Percentiles rank a stretch among this genome's conserved stretches.
Evolutionary conservation across 768 basidiomycete species (phyloP).

Genomic region (Boletus fagicola): DNA sequence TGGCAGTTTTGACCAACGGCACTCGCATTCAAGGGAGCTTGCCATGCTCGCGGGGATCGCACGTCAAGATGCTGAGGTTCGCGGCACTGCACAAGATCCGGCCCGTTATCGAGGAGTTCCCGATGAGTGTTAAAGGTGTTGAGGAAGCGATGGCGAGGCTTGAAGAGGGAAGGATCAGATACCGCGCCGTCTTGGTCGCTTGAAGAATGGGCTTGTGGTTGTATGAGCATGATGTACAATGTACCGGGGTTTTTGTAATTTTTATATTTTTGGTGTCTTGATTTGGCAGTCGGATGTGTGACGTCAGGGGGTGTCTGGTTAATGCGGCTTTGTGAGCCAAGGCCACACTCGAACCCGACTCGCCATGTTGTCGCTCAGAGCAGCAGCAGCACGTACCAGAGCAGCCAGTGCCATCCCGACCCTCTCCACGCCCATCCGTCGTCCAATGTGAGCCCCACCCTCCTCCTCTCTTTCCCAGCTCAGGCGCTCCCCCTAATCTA

Average conservation of each 20-base stretch:
- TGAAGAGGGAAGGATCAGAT: slow-evolving; percentile 28
- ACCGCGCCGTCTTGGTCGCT: slow-evolving; percentile 31
- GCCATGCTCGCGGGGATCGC: slow-evolving; percentile 27
- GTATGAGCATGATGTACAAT: too few relatives aligned
- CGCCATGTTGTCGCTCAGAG: slow-evolving; percentile 19
- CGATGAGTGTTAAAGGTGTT: slow-evolving; percentile 32
- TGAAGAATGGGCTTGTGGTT: neutral
- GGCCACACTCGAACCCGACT: neutral
- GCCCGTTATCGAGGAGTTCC: slow-evolving; percentile 34
- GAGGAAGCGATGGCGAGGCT: slow-evolving; percentile 29
- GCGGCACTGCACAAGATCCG: slow-evolving; percentile 30
- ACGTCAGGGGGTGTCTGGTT: slow-evolving; percentile 11
- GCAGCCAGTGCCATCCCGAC: neutral
- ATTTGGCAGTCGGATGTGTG: slow-evolving; percentile 8
- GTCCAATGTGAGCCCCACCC: slow-evolving; percentile 1
- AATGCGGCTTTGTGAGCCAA: neutral
- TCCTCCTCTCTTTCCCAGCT: neutral
- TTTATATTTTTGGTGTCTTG: neutral
- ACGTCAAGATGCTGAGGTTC: slow-evolving; percentile 35
- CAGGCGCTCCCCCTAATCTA: slow-evolving; percentile 13
- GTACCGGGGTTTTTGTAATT: neutral
- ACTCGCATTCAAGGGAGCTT: slow-evolving; percentile 27
- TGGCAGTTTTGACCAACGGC: slow-evolving; percentile 14
- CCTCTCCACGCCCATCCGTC: neutral
- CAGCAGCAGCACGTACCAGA: neutral